Evolutionary conservation across 164 flowering plant genomes (phyloP).

Genomic region (Akebia trifoliata): DNA sequence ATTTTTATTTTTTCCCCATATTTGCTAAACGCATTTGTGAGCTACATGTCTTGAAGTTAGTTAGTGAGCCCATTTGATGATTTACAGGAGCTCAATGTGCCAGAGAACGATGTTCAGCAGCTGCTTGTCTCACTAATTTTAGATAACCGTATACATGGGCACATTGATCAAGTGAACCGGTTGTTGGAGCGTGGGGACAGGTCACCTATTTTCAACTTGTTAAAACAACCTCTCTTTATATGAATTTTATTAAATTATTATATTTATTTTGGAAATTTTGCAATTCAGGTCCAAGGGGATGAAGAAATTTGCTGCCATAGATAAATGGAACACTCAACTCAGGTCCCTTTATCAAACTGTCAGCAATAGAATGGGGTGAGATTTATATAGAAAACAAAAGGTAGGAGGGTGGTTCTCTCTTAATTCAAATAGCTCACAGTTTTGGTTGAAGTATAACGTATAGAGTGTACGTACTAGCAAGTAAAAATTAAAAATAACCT

Average conservation of each 20-base stretch:
- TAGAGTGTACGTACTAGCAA: too few relatives aligned
- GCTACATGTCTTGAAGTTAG: too few relatives aligned
- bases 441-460: too few relatives aligned
- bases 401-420: neutral
- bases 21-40: constrained; percentile 5
- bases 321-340: constrained; percentile 97
- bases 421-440: constrained; percentile 4
- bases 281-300: constrained; percentile 81
- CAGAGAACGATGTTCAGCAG: constrained; percentile 90
- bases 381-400: neutral
- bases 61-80: too few relatives aligned
- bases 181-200: constrained; percentile 79
- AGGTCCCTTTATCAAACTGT: constrained; percentile 70
- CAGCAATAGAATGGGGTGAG: constrained; percentile 58
- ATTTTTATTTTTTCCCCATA: too few relatives aligned
- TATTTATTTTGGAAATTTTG: neutral
- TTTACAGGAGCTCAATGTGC: constrained; percentile 96
- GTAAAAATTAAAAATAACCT: too few relatives aligned
- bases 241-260: too few relatives aligned
- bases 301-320: constrained; percentile 87
- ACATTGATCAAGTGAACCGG: constrained; percentile 87
- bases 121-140: constrained; percentile 84
- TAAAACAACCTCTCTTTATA: too few relatives aligned
- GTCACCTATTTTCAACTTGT: constrained; percentile 20
- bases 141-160: constrained; percentile 84